phyloP scores from a whole-genome alignment of 345 rosid species.

The Murraya paniculata region DNA sequence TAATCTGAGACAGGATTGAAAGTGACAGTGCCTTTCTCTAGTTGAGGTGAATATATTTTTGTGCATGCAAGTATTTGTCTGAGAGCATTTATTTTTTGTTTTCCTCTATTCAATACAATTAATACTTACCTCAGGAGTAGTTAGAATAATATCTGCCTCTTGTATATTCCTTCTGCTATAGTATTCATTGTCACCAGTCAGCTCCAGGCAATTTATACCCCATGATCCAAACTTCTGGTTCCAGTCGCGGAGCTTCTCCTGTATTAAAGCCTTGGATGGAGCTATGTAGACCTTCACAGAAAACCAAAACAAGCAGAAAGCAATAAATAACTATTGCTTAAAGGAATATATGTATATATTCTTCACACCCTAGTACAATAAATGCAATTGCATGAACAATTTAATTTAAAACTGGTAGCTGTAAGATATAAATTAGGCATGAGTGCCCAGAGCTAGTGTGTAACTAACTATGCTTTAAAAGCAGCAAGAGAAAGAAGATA shows the following conservation, averaged over 20 bases:
- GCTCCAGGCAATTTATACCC: constrained; percentile 84
- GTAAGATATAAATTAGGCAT: neutral
- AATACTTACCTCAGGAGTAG: constrained; percentile 87
- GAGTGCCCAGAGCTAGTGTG: neutral
- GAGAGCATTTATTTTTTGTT: neutral
- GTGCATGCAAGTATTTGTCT: neutral
- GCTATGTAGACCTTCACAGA: constrained; percentile 74
- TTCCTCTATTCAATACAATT: neutral
- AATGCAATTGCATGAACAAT: neutral
- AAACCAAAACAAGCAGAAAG: constrained; percentile 23
- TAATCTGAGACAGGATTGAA: neutral
- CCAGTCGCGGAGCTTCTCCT: constrained; percentile 95
- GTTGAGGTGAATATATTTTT: neutral
- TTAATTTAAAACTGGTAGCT: neutral
- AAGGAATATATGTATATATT: neutral
- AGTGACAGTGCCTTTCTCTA: neutral
- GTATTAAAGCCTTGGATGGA: constrained; percentile 96
- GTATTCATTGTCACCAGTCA: constrained; percentile 86
- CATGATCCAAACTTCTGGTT: constrained; percentile 73
- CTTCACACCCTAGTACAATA: neutral
- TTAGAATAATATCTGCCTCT: constrained; percentile 89
- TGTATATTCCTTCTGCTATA: constrained; percentile 69
- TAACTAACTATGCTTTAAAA: neutral
- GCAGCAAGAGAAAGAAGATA: neutral
- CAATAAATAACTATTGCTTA: neutral